Evolutionary conservation across 306 rosid species (phyloP).

Genomic region (Dalbergia cochinchinensis): DNA sequence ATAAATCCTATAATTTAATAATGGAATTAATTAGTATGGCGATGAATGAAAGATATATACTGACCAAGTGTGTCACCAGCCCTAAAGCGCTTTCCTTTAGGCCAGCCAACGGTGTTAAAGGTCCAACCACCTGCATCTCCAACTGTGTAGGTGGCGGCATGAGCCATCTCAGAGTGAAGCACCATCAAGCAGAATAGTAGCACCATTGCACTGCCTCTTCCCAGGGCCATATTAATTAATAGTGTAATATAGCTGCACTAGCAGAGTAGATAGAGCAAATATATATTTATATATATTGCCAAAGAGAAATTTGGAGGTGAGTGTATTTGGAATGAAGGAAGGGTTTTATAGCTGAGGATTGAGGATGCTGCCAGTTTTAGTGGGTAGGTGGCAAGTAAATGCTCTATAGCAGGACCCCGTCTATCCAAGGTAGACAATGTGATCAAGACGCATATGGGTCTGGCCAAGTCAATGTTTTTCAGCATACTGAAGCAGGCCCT

Average conservation of each 20-base stretch:
- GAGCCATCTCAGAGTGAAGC: slow-evolving; percentile 52
- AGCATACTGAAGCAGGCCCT: slow-evolving; percentile 18
- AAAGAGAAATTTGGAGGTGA: background rate
- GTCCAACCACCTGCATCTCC: slow-evolving; percentile 75
- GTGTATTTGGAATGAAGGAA: background rate
- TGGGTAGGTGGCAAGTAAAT: background rate
- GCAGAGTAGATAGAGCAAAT: too few relatives aligned
- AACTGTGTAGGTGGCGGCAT: slow-evolving; percentile 60
- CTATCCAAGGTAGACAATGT: background rate
- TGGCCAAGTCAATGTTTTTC: background rate
- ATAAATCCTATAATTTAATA: background rate
- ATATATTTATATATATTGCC: background rate
- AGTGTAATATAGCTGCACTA: too few relatives aligned
- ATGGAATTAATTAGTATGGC: background rate
- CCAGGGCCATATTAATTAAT: slow-evolving; percentile 52
- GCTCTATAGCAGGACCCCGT: background rate
- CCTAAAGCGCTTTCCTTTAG: slow-evolving; percentile 60
- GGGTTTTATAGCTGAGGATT: background rate
- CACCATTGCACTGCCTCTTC: slow-evolving; percentile 77
- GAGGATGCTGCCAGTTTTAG: background rate
- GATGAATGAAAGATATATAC: background rate
- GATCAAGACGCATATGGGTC: slow-evolving; percentile 17
- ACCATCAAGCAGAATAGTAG: slow-evolving; percentile 50
- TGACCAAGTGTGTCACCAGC: slow-evolving; percentile 87
- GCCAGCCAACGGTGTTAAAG: slow-evolving; percentile 62